Evolutionary conservation across 1,139 yeast species (phyloP).

Genomic region (Taphrina pruni): DNA sequence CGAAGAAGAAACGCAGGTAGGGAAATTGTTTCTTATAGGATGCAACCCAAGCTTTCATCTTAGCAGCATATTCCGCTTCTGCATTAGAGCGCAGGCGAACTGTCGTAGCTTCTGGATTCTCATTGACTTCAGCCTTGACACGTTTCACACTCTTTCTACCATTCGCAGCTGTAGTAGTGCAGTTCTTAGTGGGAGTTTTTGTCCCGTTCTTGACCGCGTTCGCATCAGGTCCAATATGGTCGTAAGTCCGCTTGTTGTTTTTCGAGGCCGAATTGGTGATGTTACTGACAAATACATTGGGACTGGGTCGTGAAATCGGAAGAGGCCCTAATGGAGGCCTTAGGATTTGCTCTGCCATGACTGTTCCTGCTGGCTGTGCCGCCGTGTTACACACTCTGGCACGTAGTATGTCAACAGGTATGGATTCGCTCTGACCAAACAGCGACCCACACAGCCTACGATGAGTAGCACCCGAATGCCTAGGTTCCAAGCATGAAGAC

Average conservation of each 20-base stretch:
- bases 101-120: conserved; percentile 9
- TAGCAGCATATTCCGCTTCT: conserved; percentile 18
- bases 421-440: no score
- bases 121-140: conserved; percentile 16
- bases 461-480: neutral
- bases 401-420: no score
- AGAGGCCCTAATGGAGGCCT: conserved; percentile 11
- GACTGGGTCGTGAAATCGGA: conserved; percentile 8
- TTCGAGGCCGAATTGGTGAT: conserved; percentile 1
- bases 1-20: conserved; percentile 78
- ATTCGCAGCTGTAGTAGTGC: conserved; percentile 12
- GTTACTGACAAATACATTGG: neutral
- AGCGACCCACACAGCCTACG: no score
- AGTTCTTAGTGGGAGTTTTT: conserved; percentile 15
- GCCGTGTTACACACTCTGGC: neutral
- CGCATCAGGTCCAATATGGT: neutral
- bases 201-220: neutral
- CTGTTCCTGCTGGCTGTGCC: neutral
- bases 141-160: conserved; percentile 25
- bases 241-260: conserved; percentile 1
- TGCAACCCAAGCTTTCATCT: conserved; percentile 64
- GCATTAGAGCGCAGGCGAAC: conserved; percentile 16
- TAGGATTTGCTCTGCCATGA: conserved; percentile 20
- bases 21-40: conserved; percentile 82
- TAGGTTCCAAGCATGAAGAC: neutral